Evolutionary conservation across 306 rosid genomes (phyloP).

Genomic region (Quercus aquifolioides): DNA sequence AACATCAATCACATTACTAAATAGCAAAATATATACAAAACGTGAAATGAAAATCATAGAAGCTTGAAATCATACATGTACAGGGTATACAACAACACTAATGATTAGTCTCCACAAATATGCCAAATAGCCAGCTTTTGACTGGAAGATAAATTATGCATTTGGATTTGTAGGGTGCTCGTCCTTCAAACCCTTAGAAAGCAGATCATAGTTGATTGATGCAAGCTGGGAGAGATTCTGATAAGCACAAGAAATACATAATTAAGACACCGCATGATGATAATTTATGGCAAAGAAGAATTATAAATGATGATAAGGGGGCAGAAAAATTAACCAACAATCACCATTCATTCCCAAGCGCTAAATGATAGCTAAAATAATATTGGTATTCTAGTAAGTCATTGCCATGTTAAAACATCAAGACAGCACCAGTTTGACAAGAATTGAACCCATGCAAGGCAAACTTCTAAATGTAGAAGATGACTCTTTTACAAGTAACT

Average conservation of each 20-base stretch:
- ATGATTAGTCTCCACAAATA: slow-evolving; percentile 40
- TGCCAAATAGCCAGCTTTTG: slow-evolving; percentile 33
- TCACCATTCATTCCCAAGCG: neutral
- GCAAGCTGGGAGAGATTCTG: slow-evolving; percentile 99
- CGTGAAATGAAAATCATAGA: neutral
- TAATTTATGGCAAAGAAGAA: neutral
- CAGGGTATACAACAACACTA: slow-evolving; percentile 57
- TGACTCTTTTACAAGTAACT: neutral
- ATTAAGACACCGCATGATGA: neutral
- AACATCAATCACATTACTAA: slow-evolving; percentile 17
- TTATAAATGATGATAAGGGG: neutral
- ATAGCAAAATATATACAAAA: slow-evolving; percentile 14
- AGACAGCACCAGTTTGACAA: neutral
- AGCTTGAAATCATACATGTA: slow-evolving; percentile 62
- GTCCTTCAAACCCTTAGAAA: slow-evolving; percentile 86
- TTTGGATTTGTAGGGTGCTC: slow-evolving; percentile 61
- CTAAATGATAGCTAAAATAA: neutral
- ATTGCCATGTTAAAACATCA: neutral
- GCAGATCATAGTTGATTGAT: slow-evolving; percentile 96
- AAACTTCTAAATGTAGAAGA: neutral
- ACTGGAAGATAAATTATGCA: slow-evolving; percentile 35
- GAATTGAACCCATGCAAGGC: neutral
- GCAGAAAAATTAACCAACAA: neutral
- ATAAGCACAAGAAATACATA: slow-evolving; percentile 34
- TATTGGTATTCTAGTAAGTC: neutral